Base-by-base conservation (phyloP, 2,329 filamentous ascomycete genomes). In the Fonsecaea monophora region DNA sequence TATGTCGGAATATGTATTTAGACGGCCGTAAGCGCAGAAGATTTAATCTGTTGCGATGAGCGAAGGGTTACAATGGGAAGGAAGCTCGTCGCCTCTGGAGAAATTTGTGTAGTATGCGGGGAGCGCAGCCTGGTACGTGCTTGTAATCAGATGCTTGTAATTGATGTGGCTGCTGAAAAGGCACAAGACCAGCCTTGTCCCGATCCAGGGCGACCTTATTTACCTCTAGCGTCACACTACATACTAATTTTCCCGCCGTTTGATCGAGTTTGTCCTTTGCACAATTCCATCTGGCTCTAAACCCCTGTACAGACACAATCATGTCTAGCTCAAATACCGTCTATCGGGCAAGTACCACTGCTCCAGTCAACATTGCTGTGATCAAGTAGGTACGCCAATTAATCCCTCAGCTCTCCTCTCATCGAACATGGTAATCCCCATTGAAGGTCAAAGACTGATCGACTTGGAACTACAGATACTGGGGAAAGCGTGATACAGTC, bases 401-500 rank as follows among this genome's bases (percentile, higher is more conserved):
- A 61, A 61, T 35, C 70, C 57, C 56, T 40, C 35, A n/a, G 48
- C 30, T 34, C 30, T 53, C 30, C 30, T 55, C 3, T 5, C 34
- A 8, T 18, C 30, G 6, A n/a, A 35, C 35, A 18, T 50, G 25
- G 38, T 12, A 48, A 7, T 37, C 32, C 10, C n/a, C 18, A 5
- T 7, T 12, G 15, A 38, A 53, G 4, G 37, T 25, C 32, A 54
- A n/a, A 37, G 60, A 4, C 35, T n/a, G 45, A 34, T 55, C 10
- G 40, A 45, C 38, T 30, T 55, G 32, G 21, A 2, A 34, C n/a
- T 56, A 61, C 73, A 88, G 86, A 78, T 91, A 99, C 87, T 99
- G 96, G 95, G 95, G 96, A 74, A 99, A 99, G 83, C 92, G 95
- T 70, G 94, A 98, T 80, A 82, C 92, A 60, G 92, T 91, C 78